Evolutionary conservation across 1,284 basidiomycete species (phyloP), one percentile per base, ranked within the genome.

Genomic region (Cryptococcus maquisensis): DNA sequence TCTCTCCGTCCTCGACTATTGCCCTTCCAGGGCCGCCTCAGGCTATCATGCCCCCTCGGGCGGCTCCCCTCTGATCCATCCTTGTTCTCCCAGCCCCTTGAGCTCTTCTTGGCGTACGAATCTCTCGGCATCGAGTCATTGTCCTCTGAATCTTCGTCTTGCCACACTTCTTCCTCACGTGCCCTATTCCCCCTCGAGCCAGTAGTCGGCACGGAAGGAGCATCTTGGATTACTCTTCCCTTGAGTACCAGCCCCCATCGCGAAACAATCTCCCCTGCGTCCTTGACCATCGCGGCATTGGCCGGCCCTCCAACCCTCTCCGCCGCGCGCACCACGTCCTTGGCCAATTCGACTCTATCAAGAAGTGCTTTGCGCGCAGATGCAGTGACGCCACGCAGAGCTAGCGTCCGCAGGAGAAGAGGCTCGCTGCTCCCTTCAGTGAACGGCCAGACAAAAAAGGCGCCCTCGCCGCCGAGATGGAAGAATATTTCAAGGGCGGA

Each of bases 321-420:
- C n/a, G 50, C 49, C 3, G 56, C 55, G 18, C 51, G 43, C 42
- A 55, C 48, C 4, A 59, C 23, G 23, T 57, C 56, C 26, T 52
- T 54, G 9, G 52, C 52, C 37, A 60, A 43, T 18, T 54, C 56
- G 20, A 57, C 47, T 38, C 37, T 23, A 9, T 41, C 47, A 4
- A 41, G 43, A 26, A 9, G 28, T n/a, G 51, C 28, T 37, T 50
- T 39, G 12, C 42, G 47, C 18, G 51, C 18, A 7, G 20, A 32
- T 26, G n/a, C 21, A 10, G 39, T 24, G 32, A 42, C 39, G 16
- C 38, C 21, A 18, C 45, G 43, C 41, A 13, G 21, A 18, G 7
- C 28, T 6, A 20, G 12, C 21, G 23, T 12, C 5, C 18, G n/a
- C 15, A 13, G n/a, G 35, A 10, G 21, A 18, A 28, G 47, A 21